Conservation (phyloP, 2,329 filamentous ascomycete species). For the Claviceps pazoutovae region DNA sequence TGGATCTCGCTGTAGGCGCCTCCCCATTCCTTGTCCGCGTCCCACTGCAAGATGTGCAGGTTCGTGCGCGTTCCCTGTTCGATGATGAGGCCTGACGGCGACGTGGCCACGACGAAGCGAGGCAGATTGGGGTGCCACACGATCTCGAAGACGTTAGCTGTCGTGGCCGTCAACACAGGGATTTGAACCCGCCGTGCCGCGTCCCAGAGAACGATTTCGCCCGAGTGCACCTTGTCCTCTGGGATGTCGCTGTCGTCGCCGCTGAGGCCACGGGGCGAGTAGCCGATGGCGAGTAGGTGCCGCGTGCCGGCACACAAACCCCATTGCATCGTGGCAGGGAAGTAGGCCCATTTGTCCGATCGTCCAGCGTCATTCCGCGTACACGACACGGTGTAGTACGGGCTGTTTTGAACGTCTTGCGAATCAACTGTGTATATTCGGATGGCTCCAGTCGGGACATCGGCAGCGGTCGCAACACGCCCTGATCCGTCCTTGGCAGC, state of each 20-base stretch:
- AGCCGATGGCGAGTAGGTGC: conserved; percentile 45
- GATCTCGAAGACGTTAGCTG: conserved; percentile 51
- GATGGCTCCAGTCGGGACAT: conserved; percentile 38
- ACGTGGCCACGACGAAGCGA: conserved; percentile 44
- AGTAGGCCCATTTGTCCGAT: conserved; percentile 45
- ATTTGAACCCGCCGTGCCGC: conserved; percentile 28
- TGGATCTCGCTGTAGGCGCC: conserved; percentile 30
- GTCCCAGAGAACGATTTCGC: conserved; percentile 49
- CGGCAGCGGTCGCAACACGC: conserved; percentile 45
- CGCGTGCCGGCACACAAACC: conserved; percentile 29
- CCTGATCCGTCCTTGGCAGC: conserved; percentile 33
- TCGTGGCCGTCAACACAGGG: conserved; percentile 34
- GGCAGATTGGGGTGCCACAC: conserved; percentile 44
- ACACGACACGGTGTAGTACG: conserved; percentile 28
- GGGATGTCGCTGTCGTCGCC: conserved; percentile 44
- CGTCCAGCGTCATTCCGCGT: conserved; percentile 20
- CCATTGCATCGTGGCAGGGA: conserved; percentile 50
- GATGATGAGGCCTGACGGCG: conserved; percentile 31
- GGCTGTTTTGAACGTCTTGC: conserved; percentile 21
- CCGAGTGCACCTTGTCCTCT: conserved; percentile 40
- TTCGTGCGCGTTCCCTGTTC: conserved; percentile 38
- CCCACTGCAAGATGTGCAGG: conserved; percentile 37
- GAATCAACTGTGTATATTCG: conserved; percentile 38
- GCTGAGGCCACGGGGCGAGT: conserved; percentile 42
- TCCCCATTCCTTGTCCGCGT: conserved; percentile 11